These are phyloP conservation scores for Noccaea bulbosa DNA, from an alignment of 345 rosid genomes.

Conservation along the genomic window DNA sequence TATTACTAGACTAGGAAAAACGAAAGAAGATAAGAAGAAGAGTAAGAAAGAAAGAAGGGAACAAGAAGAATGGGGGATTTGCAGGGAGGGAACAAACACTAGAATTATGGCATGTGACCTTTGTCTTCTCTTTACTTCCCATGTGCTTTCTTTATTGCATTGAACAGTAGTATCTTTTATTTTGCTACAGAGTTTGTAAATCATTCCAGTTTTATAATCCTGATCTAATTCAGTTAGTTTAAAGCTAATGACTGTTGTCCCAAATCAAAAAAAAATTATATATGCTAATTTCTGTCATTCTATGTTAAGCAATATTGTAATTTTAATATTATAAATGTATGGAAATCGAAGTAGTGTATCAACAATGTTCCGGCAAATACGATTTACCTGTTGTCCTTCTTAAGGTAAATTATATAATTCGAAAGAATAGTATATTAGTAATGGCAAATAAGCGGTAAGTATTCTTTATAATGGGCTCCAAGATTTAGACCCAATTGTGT, in stretches of 20 bases:
- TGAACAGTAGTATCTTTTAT: not conserved
- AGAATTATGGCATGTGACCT: constrained; percentile 46
- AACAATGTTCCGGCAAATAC: not conserved
- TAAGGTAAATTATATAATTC: not conserved
- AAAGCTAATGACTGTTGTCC: constrained; percentile 20
- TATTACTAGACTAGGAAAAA: constrained; percentile 34
- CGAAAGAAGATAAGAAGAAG: constrained; percentile 37
- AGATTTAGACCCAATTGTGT: not conserved
- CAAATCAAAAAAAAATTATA: not conserved
- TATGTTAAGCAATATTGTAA: not conserved
- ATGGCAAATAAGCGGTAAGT: not conserved
- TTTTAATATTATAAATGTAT: not conserved
- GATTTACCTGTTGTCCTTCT: not conserved
- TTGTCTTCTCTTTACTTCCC: constrained; percentile 44
- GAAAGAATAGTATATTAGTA: too few relatives aligned
- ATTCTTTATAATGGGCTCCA: constrained; percentile 10
- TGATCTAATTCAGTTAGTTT: constrained; percentile 5
- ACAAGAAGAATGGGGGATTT: constrained; percentile 36
- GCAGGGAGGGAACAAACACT: constrained; percentile 35
- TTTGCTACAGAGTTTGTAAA: constrained; percentile 16
- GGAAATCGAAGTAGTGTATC: not conserved
- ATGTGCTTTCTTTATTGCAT: constrained; percentile 45
- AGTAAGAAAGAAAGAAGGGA: constrained; percentile 31
- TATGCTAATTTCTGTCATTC: too few relatives aligned
- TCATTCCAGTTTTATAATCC: not conserved